A percentile compares a stretch with the other conserved stretches of the same genome.
Conservation (phyloP, 164 flowering plant genomes). For the Echeveria elegans region DNA sequence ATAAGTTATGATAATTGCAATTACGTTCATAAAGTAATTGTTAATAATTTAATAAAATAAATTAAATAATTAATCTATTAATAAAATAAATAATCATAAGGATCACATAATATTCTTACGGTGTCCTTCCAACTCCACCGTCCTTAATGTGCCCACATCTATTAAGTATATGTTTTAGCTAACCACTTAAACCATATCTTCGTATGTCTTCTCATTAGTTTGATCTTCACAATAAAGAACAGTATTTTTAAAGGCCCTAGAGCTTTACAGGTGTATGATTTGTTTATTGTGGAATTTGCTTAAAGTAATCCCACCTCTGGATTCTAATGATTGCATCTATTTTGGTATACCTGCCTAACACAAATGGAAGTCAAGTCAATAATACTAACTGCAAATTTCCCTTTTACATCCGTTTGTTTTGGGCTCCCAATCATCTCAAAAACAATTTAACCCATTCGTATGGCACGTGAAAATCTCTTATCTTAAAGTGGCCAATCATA, state of each 20-base stretch:
- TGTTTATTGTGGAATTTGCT: neutral
- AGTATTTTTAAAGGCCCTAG: neutral
- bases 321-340: slow-evolving; percentile 2
- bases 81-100: neutral
- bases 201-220: neutral
- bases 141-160: slow-evolving; percentile 1
- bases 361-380: neutral
- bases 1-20: no score
- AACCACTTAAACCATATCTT: neutral
- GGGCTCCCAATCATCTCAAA: no score
- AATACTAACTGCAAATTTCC: neutral
- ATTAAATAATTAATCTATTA: no score
- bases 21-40: no score
- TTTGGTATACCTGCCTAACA: neutral
- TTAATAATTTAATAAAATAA: no score
- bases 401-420: no score
- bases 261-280: neutral
- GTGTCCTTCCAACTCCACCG: slow-evolving; percentile 3
- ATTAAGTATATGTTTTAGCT: neutral
- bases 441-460: no score
- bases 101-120: neutral
- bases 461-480: no score
- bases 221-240: neutral
- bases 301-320: neutral
- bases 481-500: no score